Conservation (phyloP, 2,329 filamentous ascomycete species). For the Aspergillus unguis region DNA sequence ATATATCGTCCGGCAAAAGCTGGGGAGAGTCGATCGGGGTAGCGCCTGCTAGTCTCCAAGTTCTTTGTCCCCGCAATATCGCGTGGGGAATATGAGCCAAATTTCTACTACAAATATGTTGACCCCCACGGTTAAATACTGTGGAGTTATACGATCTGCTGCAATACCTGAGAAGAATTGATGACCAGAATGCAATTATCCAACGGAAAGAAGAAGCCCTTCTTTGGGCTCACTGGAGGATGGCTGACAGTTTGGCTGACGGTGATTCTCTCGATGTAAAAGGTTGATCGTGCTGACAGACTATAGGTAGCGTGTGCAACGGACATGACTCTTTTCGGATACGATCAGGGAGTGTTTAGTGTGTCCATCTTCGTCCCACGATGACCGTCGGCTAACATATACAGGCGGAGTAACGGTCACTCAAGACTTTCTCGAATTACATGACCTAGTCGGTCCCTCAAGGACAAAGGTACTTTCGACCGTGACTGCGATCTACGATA, state of each 20-base stretch:
- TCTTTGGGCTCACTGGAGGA: conserved; percentile 53
- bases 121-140: too few species aligned
- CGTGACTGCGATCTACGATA: conserved; percentile 57
- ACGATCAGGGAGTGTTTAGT: conserved; percentile 55
- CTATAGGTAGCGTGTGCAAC: conserved; percentile 43
- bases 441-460: conserved; percentile 42
- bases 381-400: neutral
- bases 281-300: too few species aligned
- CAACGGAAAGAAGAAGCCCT: conserved; percentile 36
- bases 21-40: too few species aligned
- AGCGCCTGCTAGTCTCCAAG: too few species aligned
- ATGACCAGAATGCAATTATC: too few species aligned
- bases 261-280: conserved; percentile 18
- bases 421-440: conserved; percentile 49
- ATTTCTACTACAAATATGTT: too few species aligned
- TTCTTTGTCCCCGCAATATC: too few species aligned
- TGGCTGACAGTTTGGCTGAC: conserved; percentile 59
- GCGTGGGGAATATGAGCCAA: too few species aligned
- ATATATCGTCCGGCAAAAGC: too few species aligned
- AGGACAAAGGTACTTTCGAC: conserved; percentile 40
- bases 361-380: neutral
- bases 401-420: conserved; percentile 54
- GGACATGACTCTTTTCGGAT: conserved; percentile 48
- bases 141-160: too few species aligned
- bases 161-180: too few species aligned